phyloP scores from a whole-genome alignment of 2,329 filamentous ascomycete species.

The Colletotrichum sp. region DNA sequence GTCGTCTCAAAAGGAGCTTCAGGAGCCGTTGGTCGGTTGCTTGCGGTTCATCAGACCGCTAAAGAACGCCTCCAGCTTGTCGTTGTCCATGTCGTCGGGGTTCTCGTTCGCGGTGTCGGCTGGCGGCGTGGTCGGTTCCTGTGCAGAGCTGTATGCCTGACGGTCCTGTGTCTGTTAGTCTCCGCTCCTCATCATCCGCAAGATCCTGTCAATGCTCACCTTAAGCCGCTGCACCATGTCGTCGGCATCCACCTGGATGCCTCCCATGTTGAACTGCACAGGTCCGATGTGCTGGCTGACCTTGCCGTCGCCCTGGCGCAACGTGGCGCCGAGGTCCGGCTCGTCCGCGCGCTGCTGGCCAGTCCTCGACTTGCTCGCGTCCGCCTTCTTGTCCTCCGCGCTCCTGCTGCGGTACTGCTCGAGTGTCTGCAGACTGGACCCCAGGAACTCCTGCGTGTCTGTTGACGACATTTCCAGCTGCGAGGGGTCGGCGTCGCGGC shows the following conservation, averaged over 20 bases:
- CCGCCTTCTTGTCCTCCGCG: conserved; percentile 45
- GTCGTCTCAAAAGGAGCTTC: neutral
- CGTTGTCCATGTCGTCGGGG: conserved; percentile 54
- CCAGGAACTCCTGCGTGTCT: conserved; percentile 80
- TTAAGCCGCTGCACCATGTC: conserved; percentile 89
- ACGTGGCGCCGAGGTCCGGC: conserved; percentile 26
- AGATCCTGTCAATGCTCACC: conserved; percentile 49
- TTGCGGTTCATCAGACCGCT: conserved; percentile 64
- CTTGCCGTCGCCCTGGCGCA: conserved; percentile 40
- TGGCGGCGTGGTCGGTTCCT: conserved; percentile 45
- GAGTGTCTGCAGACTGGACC: conserved; percentile 75
- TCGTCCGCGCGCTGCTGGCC: conserved; percentile 25
- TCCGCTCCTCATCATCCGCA: accelerated
- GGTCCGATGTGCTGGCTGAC: conserved; percentile 86
- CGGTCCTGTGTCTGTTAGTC: conserved; percentile 53
- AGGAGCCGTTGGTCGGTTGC: conserved; percentile 18
- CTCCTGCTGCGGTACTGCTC: conserved; percentile 65
- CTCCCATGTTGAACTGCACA: conserved; percentile 97
- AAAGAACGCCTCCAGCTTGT: conserved; percentile 65
- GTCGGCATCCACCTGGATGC: conserved; percentile 94
- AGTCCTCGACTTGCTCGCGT: conserved; percentile 24
- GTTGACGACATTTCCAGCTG: conserved; percentile 68
- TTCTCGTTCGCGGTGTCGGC: conserved; percentile 38
- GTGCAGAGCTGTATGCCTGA: conserved; percentile 55
- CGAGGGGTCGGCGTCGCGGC: conserved; percentile 49